Conservation (phyloP, 441 rosid genomes). For the Melianthus villosus region DNA sequence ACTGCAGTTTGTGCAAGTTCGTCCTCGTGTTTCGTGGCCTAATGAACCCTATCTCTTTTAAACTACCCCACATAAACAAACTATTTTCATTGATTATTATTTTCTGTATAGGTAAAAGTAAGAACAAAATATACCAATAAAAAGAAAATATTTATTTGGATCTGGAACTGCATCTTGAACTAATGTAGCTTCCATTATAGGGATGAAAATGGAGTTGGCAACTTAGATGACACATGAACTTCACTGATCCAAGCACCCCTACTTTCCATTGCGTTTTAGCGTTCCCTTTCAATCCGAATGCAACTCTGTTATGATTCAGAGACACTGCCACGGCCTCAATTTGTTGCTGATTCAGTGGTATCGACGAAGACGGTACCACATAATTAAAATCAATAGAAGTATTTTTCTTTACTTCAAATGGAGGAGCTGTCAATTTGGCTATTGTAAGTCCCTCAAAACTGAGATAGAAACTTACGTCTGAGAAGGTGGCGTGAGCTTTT, state of each 20-base stretch:
- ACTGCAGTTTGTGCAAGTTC: too few relatives aligned
- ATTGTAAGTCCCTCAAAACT: conserved; percentile 30
- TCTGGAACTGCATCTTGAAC: conserved; percentile 38
- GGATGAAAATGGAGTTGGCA: conserved; percentile 49
- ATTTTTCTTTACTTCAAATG: conserved; percentile 47
- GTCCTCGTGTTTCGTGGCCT: too few relatives aligned
- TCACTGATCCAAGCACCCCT: conserved; percentile 45
- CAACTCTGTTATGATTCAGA: conserved; percentile 30
- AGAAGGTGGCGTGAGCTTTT: conserved; percentile 50
- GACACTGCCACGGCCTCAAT: conserved; percentile 20
- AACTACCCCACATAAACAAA: too few relatives aligned
- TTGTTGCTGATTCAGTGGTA: conserved; percentile 33
- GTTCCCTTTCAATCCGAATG: conserved; percentile 46
- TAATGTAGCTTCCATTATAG: conserved; percentile 21
- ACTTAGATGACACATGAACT: conserved; percentile 29
- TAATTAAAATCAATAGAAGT: conserved; percentile 19
- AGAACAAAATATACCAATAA: too few relatives aligned
- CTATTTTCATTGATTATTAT: too few relatives aligned
- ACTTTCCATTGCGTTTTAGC: conserved; percentile 53
- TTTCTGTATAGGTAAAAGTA: too few relatives aligned
- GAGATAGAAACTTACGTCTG: conserved; percentile 19
- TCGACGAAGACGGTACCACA: conserved; percentile 36
- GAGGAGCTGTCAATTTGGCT: conserved; percentile 22
- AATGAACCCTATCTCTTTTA: too few relatives aligned
- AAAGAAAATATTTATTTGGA: conserved; percentile 40